Evolutionary conservation across 2,329 filamentous ascomycete genomes (phyloP).

Genomic region (Proliferodiscus dingleyae): DNA sequence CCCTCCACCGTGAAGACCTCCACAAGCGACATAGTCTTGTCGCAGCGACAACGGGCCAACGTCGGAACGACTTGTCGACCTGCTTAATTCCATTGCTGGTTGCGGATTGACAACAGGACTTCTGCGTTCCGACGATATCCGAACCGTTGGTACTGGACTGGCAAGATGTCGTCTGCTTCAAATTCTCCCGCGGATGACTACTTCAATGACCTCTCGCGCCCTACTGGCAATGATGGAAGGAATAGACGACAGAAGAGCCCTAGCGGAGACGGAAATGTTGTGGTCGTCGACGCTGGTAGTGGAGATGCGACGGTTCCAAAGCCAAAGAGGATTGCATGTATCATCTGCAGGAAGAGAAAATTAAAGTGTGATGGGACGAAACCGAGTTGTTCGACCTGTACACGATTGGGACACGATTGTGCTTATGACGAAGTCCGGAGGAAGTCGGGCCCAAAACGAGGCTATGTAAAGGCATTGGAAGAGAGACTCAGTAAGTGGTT

Average conservation of each 20-base stretch:
- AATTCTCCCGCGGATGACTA: slow-evolving; percentile 40
- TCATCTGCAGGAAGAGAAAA: slow-evolving; percentile 90
- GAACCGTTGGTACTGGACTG: neutral
- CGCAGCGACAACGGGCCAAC: too few relatives aligned
- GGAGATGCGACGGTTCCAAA: slow-evolving; percentile 62
- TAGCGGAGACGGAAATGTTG: slow-evolving; percentile 27
- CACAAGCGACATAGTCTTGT: slow-evolving; percentile 2
- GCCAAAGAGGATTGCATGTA: slow-evolving; percentile 91
- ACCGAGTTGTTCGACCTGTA: slow-evolving; percentile 64
- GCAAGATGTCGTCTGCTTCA: slow-evolving; percentile 29
- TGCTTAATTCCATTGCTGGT: neutral
- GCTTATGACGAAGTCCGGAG: slow-evolving; percentile 65
- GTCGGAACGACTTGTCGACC: too few relatives aligned
- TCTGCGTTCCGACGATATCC: neutral
- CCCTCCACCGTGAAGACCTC: neutral
- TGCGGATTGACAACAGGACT: neutral
- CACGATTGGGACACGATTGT: slow-evolving; percentile 59
- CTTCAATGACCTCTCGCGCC: slow-evolving; percentile 52
- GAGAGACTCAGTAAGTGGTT: slow-evolving; percentile 76
- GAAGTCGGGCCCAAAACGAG: slow-evolving; percentile 67
- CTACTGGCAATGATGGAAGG: slow-evolving; percentile 20
- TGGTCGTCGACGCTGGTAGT: slow-evolving; percentile 35
- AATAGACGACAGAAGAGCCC: slow-evolving; percentile 32
- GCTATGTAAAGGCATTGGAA: slow-evolving; percentile 70
- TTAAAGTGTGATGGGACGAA: slow-evolving; percentile 64